phyloP scores from a whole-genome alignment of 1,139 yeast species.

The Geotrichum restrictum region DNA sequence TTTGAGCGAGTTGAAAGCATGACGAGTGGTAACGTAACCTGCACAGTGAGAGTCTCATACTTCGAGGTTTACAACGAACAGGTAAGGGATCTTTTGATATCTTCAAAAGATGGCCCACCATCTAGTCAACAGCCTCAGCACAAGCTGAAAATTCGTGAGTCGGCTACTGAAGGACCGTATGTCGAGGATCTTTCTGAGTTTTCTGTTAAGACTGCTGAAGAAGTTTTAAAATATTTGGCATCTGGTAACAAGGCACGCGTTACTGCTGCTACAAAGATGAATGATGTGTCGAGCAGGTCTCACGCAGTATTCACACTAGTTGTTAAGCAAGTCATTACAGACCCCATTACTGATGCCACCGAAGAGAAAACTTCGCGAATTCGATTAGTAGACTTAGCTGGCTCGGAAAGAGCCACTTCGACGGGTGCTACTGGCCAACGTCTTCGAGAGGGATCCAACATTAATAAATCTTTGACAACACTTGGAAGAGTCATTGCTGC shows the following conservation, averaged over 20 bases:
- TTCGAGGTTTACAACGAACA: constrained; percentile 72
- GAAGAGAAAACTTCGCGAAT: constrained; percentile 61
- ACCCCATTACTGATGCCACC: constrained; percentile 44
- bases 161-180: constrained; percentile 61
- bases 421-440: constrained; percentile 65
- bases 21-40: constrained; percentile 42
- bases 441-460: constrained; percentile 67
- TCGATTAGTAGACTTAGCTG: constrained; percentile 75
- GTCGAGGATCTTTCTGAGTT: constrained; percentile 60
- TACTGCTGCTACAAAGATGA: constrained; percentile 68
- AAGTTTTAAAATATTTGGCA: constrained; percentile 45
- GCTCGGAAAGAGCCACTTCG: constrained; percentile 65
- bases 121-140: constrained; percentile 20
- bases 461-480: constrained; percentile 71
- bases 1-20: constrained; percentile 46
- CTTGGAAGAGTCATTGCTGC: constrained; percentile 70
- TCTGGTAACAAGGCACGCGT: constrained; percentile 53
- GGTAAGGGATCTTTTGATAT: constrained; percentile 52
- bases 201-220: constrained; percentile 44
- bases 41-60: constrained; percentile 57
- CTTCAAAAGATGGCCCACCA: constrained; percentile 16
- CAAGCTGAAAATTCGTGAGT: constrained; percentile 54
- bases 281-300: constrained; percentile 66
- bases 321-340: constrained; percentile 53
- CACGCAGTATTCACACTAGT: constrained; percentile 71